Evolutionary conservation across 495 filamentous ascomycete species (phyloP).

Genomic region (Copromyces sp.): DNA sequence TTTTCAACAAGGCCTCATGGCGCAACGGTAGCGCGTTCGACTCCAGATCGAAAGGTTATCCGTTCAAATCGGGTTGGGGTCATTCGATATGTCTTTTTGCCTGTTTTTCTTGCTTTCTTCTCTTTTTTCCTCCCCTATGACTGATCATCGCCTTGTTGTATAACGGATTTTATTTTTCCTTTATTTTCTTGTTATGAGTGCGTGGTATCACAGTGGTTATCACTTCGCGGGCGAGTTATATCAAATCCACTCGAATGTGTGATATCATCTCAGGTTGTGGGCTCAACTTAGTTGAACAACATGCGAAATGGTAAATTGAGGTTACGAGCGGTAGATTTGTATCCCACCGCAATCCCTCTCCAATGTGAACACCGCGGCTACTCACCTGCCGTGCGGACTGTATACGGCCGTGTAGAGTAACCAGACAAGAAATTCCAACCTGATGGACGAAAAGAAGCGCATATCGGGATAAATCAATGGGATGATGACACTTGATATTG

Average conservation of each 20-base stretch:
- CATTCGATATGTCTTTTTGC: not conserved
- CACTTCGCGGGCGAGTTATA: not conserved
- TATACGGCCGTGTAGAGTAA: not conserved
- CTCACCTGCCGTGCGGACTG: not conserved
- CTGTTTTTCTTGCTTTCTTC: not conserved
- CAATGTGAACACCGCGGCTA: not conserved
- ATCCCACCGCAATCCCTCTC: not conserved
- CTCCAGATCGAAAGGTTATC: constrained; percentile 39
- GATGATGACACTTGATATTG: not conserved
- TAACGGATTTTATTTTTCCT: not conserved
- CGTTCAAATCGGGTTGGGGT: constrained; percentile 10
- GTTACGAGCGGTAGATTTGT: not conserved
- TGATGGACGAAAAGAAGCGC: not conserved
- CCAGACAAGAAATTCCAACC: not conserved
- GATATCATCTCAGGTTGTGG: not conserved
- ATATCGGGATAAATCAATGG: not conserved
- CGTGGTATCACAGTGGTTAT: not conserved
- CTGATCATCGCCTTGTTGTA: not conserved
- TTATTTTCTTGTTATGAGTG: not conserved
- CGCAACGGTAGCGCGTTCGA: constrained; percentile 37
- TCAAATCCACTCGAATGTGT: not conserved
- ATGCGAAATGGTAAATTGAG: not conserved
- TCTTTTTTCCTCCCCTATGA: not conserved
- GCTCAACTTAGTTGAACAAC: not conserved
- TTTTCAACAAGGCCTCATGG: constrained; percentile 4